These are phyloP conservation scores for Aspergillus fructus DNA, from an alignment of 2,329 filamentous ascomycete genomes.

Conservation along the genomic window DNA sequence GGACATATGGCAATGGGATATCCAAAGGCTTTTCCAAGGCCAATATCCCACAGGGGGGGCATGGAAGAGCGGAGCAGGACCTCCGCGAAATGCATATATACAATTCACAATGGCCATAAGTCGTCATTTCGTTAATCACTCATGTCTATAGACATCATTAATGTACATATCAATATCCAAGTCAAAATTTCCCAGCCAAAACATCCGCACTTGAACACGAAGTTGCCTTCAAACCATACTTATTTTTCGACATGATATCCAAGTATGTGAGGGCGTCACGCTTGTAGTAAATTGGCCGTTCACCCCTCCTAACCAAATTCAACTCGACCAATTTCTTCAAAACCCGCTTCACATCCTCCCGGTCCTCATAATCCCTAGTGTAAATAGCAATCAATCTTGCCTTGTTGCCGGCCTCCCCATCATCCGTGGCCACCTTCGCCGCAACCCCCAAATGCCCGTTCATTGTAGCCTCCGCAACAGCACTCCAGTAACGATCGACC, in stretches of 20 bases:
- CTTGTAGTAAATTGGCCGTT: conserved; percentile 72
- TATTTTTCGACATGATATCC: conserved; percentile 60
- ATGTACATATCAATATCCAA: conserved; percentile 6
- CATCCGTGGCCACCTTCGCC: conserved; percentile 66
- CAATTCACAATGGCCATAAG: background rate
- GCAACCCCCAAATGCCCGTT: conserved; percentile 68
- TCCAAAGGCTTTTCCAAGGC: background rate
- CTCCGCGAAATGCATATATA: background rate
- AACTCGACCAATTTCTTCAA: conserved; percentile 62
- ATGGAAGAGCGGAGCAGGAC: background rate
- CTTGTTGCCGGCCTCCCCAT: conserved; percentile 30
- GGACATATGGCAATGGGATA: background rate
- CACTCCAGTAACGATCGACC: conserved; percentile 50
- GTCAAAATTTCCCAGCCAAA: conserved; percentile 27
- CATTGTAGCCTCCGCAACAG: conserved; percentile 65
- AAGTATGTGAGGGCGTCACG: conserved; percentile 69
- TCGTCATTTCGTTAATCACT: background rate
- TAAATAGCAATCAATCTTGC: conserved; percentile 72
- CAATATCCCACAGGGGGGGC: background rate
- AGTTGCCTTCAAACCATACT: conserved; percentile 60
- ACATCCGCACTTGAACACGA: conserved; percentile 44
- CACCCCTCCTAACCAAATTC: conserved; percentile 51
- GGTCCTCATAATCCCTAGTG: conserved; percentile 71
- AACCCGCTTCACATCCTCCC: conserved; percentile 67
- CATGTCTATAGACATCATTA: conserved; percentile 5